Evolutionary conservation across 495 filamentous ascomycete genomes (phyloP), one percentile per base, ranked within the genome.

Genomic region (Alectoria sarmentosa): DNA sequence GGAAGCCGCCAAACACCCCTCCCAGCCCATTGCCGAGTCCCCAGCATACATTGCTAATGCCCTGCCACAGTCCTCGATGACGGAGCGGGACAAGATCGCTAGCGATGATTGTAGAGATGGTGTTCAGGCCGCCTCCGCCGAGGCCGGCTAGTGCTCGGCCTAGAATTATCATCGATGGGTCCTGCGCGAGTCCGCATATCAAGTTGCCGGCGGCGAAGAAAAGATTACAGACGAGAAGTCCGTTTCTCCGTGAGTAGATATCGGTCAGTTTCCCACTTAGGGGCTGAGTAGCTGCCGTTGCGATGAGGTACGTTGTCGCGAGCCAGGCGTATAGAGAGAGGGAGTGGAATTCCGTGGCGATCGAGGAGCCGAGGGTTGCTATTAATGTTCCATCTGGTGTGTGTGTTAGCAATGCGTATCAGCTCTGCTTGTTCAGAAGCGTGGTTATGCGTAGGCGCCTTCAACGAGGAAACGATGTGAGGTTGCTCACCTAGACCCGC

Each of bases 271-370:
- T 81, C 23, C 92, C 92, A 59, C 86, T 88, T 21, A 96, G 77
- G 3, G 92, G 92, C 67, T 96, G 92, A 58, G 84, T 88, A 2
- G 89, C 88, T 10, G 92, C 89, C 73, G 91, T 94, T 59, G 91
- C 87, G 66, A 96, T 91, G 26, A 96, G 82, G 72, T 96, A 96
- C 30, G 90, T 85, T 13, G 88, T 88, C 9, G 48, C 61, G 26
- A 63, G 42, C 48, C n/a, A 56, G 4, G 91, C 91, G 8, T 96
- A 84, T 90, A 91, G 95, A 10, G 90, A 91, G 57, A 96, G 77
- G 30, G 92, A 77, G 26, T 84, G 85, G 74, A 96, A 96, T 34
- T 88, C 87, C 65, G 84, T 88, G 17, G 90, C 88, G 63, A 96
- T 96, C 21, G 91, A 89, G 2, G 84, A 90, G 4, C 87, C 84